phyloP scores from a whole-genome alignment of 2,329 filamentous ascomycete genomes.

The Hypomyces rosellus region DNA sequence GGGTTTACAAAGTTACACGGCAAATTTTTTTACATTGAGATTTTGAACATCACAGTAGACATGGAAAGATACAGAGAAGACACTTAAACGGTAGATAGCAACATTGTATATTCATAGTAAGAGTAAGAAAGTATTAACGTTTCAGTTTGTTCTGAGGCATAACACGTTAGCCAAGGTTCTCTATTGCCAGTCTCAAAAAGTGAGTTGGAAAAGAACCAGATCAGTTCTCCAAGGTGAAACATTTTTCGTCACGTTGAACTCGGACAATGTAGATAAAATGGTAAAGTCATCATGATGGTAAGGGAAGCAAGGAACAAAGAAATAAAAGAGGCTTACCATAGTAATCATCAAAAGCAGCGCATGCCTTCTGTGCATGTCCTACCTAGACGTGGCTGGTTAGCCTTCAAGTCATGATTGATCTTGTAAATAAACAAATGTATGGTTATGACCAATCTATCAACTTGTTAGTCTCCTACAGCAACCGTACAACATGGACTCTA shows the following conservation, averaged over 20 bases:
- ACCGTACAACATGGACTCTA: not conserved
- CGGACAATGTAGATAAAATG: conserved; percentile 42
- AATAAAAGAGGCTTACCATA: conserved; percentile 12
- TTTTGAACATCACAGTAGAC: not conserved
- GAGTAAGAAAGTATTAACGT: not conserved
- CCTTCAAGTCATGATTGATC: not conserved
- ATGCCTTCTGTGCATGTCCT: not conserved
- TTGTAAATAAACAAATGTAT: not conserved
- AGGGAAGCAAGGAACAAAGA: not conserved
- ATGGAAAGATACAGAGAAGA: not conserved
- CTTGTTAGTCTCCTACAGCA: conserved; percentile 4
- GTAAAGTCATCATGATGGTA: conserved; percentile 44
- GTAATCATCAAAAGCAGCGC: not conserved
- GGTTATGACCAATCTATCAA: conserved; percentile 1
- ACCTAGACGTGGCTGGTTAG: conserved; percentile 6
- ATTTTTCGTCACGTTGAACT: conserved; percentile 51
- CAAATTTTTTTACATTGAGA: too few species aligned
- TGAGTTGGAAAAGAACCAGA: conserved; percentile 16
- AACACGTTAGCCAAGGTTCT: not conserved
- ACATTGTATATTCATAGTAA: not conserved
- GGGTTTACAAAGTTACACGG: not conserved
- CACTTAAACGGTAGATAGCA: not conserved
- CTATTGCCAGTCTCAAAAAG: not conserved
- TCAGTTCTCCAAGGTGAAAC: conserved; percentile 61
- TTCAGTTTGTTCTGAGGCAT: not conserved